A percentile compares a stretch with the other conserved stretches of the same genome.
phyloP scores from a whole-genome alignment of 495 filamentous ascomycete species.

The Podospora anserina region DNA sequence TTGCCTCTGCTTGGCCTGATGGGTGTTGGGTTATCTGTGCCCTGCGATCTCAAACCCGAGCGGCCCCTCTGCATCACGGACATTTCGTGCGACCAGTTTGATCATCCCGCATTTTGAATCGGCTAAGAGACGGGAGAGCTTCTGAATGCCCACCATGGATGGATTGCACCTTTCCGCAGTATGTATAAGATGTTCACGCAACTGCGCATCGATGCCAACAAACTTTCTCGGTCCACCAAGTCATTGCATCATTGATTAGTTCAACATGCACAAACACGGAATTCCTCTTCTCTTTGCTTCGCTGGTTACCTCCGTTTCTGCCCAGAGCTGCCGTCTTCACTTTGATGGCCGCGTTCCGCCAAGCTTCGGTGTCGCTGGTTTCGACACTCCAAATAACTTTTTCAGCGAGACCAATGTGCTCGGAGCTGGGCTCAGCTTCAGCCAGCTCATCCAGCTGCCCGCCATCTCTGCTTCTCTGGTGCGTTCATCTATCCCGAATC shows the following conservation, averaged over 20 bases:
- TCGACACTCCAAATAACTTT: constrained; percentile 33
- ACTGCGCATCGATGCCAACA: no score
- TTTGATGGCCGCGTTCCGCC: constrained; percentile 38
- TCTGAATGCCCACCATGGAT: background rate
- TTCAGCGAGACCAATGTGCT: constrained; percentile 35
- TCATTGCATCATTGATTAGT: no score
- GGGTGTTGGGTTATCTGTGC: background rate
- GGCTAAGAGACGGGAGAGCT: background rate
- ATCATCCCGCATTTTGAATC: background rate
- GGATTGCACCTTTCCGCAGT: no score
- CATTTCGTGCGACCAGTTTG: background rate
- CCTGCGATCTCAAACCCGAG: background rate
- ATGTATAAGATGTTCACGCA: no score
- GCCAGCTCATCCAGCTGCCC: constrained; percentile 28
- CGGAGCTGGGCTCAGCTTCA: constrained; percentile 31
- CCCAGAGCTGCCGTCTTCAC: constrained; percentile 35
- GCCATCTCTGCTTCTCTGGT: constrained; percentile 27
- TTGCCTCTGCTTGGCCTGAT: background rate
- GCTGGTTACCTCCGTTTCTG: background rate
- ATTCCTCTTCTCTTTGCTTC: background rate
- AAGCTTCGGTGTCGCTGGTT: constrained; percentile 27
- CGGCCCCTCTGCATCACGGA: background rate
- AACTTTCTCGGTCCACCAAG: no score
- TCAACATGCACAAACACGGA: background rate
- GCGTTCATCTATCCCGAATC: background rate